Evolutionary conservation across 2,329 filamentous ascomycete species (phyloP), one percentile per base, ranked within the genome.

Genomic region (Verticillium longisporum): DNA sequence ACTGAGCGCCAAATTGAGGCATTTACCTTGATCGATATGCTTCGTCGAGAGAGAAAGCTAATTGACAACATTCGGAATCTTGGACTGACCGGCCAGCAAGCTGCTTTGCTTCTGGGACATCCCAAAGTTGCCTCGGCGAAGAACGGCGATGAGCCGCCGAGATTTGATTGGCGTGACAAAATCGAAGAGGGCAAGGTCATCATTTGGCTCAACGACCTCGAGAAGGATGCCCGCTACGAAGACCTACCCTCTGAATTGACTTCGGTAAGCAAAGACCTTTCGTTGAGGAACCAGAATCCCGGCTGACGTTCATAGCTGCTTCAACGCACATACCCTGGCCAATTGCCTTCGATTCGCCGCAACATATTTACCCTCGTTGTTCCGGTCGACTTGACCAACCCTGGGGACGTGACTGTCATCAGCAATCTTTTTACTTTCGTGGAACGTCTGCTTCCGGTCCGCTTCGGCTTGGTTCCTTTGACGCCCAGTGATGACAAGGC

Each of bases 171-270:
- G 86, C 87, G 91, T 57, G 96, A 99, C 74, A 81, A 87, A 14
- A 74, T 80, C n/a, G 95, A 98, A 73, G 90, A 90, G 15, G 90
- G 90, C 6, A 83, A 87, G 57, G 89, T 91, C 31, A 93, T 99
- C 61, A 84, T 98, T 55, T 99, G 94, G 92, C 77, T 99, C 68
- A 99, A 99, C 71, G 83, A 99, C 69, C 82, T 99, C 32, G 93
- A 97, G 72, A 93, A 91, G 64, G 95, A 99, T 71, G 87, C 87
- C 67, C 84, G 88, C 57, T 99, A 99, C 71, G 79, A 83, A 34
- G 81, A 83, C 1, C 97, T 91, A 80, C 87, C 92, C 0, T 78
- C 76, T 14, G 78, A 78, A 54, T 76, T 95, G 15, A 78, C 77
- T 66, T 79, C 85, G 58, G 88, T 92, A 82, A 75, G 85, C 77